Evolutionary conservation across 2,329 filamentous ascomycete genomes (phyloP).

Genomic region (Aspergillus sojae): DNA sequence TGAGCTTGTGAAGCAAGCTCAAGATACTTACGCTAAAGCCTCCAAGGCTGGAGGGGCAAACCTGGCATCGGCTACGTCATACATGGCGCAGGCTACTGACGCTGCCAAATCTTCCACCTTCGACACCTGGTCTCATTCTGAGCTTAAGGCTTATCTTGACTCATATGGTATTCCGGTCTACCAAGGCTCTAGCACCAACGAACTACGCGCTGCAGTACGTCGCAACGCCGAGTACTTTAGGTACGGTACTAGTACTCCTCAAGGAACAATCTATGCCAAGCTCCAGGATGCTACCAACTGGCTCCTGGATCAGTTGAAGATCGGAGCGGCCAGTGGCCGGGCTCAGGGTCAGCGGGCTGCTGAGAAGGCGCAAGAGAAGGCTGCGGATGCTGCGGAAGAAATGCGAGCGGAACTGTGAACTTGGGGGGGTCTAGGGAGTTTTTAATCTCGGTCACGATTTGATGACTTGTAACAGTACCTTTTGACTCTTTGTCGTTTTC

Average conservation of each 20-base stretch:
- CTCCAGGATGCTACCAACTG: slow-evolving; percentile 53
- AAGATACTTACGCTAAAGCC: slow-evolving; percentile 50
- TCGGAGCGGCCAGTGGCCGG: slow-evolving; percentile 51
- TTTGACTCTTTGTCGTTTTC: background rate
- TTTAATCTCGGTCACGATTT: slow-evolving; percentile 8
- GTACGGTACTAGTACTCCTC: slow-evolving; percentile 70
- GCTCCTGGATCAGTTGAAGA: slow-evolving; percentile 52
- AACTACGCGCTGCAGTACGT: slow-evolving; percentile 70
- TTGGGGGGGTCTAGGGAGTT: background rate
- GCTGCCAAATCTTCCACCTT: slow-evolving; percentile 68
- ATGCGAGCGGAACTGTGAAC: slow-evolving; percentile 36
- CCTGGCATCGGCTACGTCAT: slow-evolving; percentile 70
- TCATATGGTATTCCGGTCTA: slow-evolving; percentile 72
- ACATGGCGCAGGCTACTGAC: slow-evolving; percentile 67
- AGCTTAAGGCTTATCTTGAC: slow-evolving; percentile 78
- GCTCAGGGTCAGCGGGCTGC: slow-evolving; percentile 52
- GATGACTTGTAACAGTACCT: slow-evolving; percentile 2
- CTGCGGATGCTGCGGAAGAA: slow-evolving; percentile 54
- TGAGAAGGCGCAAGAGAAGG: slow-evolving; percentile 47
- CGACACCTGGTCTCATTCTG: slow-evolving; percentile 70
- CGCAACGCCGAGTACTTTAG: slow-evolving; percentile 76
- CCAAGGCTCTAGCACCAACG: slow-evolving; percentile 68
- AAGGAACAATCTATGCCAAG: slow-evolving; percentile 68
- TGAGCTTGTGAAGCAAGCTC: slow-evolving; percentile 66
- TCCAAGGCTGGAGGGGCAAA: slow-evolving; percentile 49